These are phyloP conservation scores for Capniomyces stellatus DNA, from an alignment of 371 early-diverging fungal genomes.

Conservation along the genomic window DNA sequence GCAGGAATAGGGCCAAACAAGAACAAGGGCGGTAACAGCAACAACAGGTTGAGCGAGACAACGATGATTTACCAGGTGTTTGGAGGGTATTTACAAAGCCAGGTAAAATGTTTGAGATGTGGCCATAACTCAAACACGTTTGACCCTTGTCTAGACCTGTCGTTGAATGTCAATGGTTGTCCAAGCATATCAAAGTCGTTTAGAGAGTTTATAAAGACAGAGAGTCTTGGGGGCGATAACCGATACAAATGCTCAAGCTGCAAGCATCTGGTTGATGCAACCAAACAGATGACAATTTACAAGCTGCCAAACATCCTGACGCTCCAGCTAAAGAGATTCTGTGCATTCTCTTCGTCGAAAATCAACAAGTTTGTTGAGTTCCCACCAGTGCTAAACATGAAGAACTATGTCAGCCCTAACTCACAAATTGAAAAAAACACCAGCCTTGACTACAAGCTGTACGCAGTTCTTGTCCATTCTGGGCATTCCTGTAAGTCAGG, in stretches of 20 bases:
- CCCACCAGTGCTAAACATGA: conserved; percentile 21
- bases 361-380: conserved; percentile 32
- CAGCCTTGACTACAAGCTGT: conserved; percentile 33
- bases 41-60: conserved; percentile 38
- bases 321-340: conserved; percentile 63
- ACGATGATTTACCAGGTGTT: conserved; percentile 57
- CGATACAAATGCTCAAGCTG: conserved; percentile 54
- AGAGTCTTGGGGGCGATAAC: conserved; percentile 34
- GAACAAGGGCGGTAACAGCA: conserved; percentile 24
- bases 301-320: conserved; percentile 45
- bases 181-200: conserved; percentile 41
- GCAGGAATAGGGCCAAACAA: conserved; percentile 36
- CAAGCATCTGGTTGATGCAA: conserved; percentile 44
- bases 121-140: conserved; percentile 51
- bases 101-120: conserved; percentile 55
- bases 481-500: conserved; percentile 58
- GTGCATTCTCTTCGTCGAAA: conserved; percentile 37
- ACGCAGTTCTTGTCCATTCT: conserved; percentile 59
- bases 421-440: conserved; percentile 3
- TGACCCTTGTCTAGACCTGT: conserved; percentile 58
- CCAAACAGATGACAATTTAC: conserved; percentile 57
- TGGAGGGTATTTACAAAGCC: conserved; percentile 64
- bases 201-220: conserved; percentile 43
- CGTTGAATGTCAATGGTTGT: conserved; percentile 50
- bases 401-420: conserved; percentile 12